Evolutionary conservation across 495 filamentous ascomycete species (phyloP), one percentile per base, ranked within the genome.

Genomic region (Hyaloscypha finlandica): DNA sequence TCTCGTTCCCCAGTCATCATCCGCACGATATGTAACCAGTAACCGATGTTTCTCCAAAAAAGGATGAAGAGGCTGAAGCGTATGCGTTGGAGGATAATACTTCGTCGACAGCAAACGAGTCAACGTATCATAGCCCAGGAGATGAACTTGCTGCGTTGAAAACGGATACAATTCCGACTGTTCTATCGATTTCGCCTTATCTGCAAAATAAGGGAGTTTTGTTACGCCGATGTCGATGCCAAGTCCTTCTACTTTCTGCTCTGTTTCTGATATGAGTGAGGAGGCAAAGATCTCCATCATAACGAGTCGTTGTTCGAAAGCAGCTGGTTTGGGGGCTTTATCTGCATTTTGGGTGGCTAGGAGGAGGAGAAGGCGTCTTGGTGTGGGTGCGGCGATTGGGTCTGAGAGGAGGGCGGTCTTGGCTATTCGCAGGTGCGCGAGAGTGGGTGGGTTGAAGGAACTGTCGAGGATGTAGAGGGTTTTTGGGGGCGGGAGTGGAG

Each of bases 321-420:
- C 73, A 3, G 93, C 93, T 0, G 94, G 92, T 67, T 91, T 92
- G 32, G 91, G 83, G 11, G 91, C 87, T 73, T 99, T 99, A 74
- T 99, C 94, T 1, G 94, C 94, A 82, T 99, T 99, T 68, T 94
- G 89, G 32, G 91, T 91, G 1, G 92, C 89, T 25, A 98, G 88
- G 0, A 99, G 83, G 0, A 99, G 83, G 1, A 99, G 79, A 3
- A 98, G 73, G 0, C 92, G 83, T 20, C 84, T 78, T 1, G 80
- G 77, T n/a, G 8, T 12, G 16, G 59, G n/a, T 3, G 25, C 33
- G 12, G 59, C 32, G 1, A 61, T 70, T 29, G 71, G 71, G 45
- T 83, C 76, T n/a, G 78, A 73, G 25, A 75, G 75, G 4, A 95
- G 76, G 12, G 92, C 91, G 11, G 89, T 88, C 29, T 81, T 79